Evolutionary conservation across 768 basidiomycete genomes (phyloP), one percentile per base, ranked within the genome.

Genomic region (Rhodotorula sphaerocarpa): DNA sequence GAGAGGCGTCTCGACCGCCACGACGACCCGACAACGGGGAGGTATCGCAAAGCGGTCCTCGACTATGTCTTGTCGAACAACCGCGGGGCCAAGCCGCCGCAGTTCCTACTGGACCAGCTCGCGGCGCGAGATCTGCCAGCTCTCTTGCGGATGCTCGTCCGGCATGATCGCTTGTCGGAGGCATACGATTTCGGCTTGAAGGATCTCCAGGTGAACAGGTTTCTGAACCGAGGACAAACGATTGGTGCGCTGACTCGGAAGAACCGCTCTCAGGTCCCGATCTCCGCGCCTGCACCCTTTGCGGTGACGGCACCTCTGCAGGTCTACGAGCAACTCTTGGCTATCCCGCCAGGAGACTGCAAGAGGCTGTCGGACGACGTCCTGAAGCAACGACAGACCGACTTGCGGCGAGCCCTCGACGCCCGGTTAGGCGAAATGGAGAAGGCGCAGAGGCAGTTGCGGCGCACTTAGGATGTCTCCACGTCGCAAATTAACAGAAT

Each of bases 221-320:
- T 47, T 31, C 46, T 30, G 15, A 18, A 6, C 21, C 18, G 2
- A 27, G 30, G 45, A 51, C 55, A 51, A 20, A n/a, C n/a, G n/a
- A n/a, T 36, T 50, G 55, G 44, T 56, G 70, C 86, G 85, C 81
- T 42, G 41, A 63, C 59, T 55, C 57, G 78, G 78, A 46, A 75
- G 85, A 50, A 76, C 80, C 46, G 82, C 79, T n/a, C n/a, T 69
- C 78, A 80, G 52, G 76, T 34, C 79, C 28, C 52, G 9, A 9
- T 36, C 27, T 25, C 79, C 79, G 33, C 82, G 71, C 78, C 79
- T 11, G 18, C 34, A 43, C 80, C 85, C 9, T 81, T 79, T 39
- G 73, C 80, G 56, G 85, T 86, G 6, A 88, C 86, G 85, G 77
- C 90, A 43, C 89, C 89, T 12, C 90, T 90, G 71, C 81, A 82